Evolutionary conservation across 2,329 filamentous ascomycete species (phyloP).

Genomic region (Pseudogymnoascus pannorum): DNA sequence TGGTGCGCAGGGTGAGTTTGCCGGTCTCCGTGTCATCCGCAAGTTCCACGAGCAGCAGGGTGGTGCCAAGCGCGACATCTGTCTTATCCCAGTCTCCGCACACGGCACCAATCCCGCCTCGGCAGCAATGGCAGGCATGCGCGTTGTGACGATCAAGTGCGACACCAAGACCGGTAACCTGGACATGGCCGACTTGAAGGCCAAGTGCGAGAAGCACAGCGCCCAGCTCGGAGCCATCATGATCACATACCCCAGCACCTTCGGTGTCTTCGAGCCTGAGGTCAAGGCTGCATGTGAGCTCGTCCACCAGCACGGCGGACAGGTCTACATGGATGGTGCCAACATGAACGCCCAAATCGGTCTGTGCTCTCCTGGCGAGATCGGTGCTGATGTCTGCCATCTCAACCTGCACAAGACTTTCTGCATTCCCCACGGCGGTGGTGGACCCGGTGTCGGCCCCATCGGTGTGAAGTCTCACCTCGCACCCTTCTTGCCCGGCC

Average conservation of each 20-base stretch:
- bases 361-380: slow-evolving; percentile 87
- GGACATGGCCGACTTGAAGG: slow-evolving; percentile 75
- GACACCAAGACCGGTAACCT: slow-evolving; percentile 81
- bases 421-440: slow-evolving; percentile 93
- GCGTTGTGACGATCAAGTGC: slow-evolving; percentile 87
- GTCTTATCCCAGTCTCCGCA: slow-evolving; percentile 88
- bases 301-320: slow-evolving; percentile 80
- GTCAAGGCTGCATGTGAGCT: slow-evolving; percentile 79
- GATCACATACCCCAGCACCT: slow-evolving; percentile 95
- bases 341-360: slow-evolving; percentile 99
- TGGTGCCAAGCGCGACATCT: slow-evolving; percentile 71
- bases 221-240: slow-evolving; percentile 86
- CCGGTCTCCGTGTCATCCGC: slow-evolving; percentile 80
- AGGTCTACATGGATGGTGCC: slow-evolving; percentile 97
- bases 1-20: slow-evolving; percentile 90
- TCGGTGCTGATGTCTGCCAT: slow-evolving; percentile 94
- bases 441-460: slow-evolving; percentile 86
- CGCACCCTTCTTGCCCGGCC: slow-evolving; percentile 62
- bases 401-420: slow-evolving; percentile 98
- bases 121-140: slow-evolving; percentile 92
- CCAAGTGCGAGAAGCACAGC: slow-evolving; percentile 82
- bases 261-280: slow-evolving; percentile 86
- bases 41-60: slow-evolving; percentile 69
- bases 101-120: slow-evolving; percentile 95
- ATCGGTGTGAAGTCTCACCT: slow-evolving; percentile 87